Evolutionary conservation across 2,329 filamentous ascomycete species (phyloP).

Genomic region (Fusarium keratoplasticum): DNA sequence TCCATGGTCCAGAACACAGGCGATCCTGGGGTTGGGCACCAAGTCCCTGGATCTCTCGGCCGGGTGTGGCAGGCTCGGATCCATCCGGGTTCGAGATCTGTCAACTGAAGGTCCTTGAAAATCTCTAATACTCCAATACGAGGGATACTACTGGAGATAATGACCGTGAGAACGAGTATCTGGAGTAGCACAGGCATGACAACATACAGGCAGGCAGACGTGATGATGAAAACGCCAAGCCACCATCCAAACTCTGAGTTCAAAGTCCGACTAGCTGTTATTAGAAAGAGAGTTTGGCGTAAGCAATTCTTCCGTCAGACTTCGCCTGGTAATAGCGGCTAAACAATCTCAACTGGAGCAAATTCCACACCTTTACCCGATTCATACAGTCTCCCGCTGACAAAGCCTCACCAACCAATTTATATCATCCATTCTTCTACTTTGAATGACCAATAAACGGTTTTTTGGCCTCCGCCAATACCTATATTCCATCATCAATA

Average conservation of each 20-base stretch:
- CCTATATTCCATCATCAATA: fast-evolving
- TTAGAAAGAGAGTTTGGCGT: neutral
- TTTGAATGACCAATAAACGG: neutral
- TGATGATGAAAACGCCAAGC: neutral
- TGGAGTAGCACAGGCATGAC: neutral
- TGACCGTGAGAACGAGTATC: neutral
- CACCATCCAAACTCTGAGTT: neutral
- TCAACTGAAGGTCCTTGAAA: neutral
- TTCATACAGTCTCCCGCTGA: neutral
- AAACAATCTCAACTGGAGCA: neutral
- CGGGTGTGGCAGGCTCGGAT: neutral
- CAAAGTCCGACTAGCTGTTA: neutral
- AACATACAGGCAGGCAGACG: neutral
- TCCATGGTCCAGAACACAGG: neutral
- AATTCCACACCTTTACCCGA: neutral
- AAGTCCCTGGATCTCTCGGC: neutral
- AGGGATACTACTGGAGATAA: neutral
- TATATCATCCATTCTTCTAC: neutral
- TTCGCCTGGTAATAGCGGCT: neutral
- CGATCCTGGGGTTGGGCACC: neutral
- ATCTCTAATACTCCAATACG: neutral
- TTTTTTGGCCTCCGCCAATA: neutral
- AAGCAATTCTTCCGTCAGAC: neutral
- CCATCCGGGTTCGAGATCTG: neutral
- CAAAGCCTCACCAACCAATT: neutral